Percentiles rank a stretch among this genome's conserved stretches.
These are phyloP conservation scores for Cladosporium austrohemisphaericum DNA, from an alignment of 2,329 filamentous ascomycete species.

Conservation along the genomic window DNA sequence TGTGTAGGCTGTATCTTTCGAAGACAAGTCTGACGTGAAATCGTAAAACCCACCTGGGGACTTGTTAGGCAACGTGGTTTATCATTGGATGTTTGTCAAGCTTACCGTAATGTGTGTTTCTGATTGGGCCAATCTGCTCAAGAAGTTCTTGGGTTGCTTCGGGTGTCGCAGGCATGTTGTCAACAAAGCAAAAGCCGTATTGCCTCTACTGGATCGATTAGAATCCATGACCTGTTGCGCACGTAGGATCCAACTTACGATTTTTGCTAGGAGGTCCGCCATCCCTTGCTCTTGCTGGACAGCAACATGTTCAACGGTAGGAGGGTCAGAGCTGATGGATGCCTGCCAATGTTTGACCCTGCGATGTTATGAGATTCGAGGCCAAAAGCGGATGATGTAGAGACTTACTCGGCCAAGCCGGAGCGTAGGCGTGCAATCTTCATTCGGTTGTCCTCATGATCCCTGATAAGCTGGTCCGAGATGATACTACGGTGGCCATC, in stretches of 20 bases:
- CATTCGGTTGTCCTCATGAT: too few species aligned
- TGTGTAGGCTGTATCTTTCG: slow-evolving; percentile 69
- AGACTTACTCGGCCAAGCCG: slow-evolving; percentile 19
- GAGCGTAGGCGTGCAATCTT: slow-evolving; percentile 7
- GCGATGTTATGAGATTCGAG: slow-evolving; percentile 15
- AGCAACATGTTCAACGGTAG: slow-evolving; percentile 25
- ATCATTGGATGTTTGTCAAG: too few species aligned
- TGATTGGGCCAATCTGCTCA: slow-evolving; percentile 78
- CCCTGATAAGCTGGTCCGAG: background rate
- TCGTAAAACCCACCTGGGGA: slow-evolving; percentile 67
- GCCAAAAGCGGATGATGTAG: slow-evolving; percentile 6
- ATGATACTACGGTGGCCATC: slow-evolving; percentile 25
- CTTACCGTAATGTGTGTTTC: slow-evolving; percentile 83
- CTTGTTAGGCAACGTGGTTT: too few species aligned
- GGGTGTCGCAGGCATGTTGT: slow-evolving; percentile 64
- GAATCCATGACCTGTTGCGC: too few species aligned
- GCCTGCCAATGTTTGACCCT: slow-evolving; percentile 25
- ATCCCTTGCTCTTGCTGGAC: slow-evolving; percentile 22
- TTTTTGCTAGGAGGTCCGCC: slow-evolving; percentile 24
- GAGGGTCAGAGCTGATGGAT: slow-evolving; percentile 24
- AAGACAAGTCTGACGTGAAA: slow-evolving; percentile 82
- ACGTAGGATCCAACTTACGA: slow-evolving; percentile 16
- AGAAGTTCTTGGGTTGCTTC: slow-evolving; percentile 71
- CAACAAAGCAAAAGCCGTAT: slow-evolving; percentile 75
- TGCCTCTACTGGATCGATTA: slow-evolving; percentile 57